These are phyloP conservation scores for Lathyrus tuberosus DNA, from an alignment of 306 rosid species.

Conservation along the genomic window DNA sequence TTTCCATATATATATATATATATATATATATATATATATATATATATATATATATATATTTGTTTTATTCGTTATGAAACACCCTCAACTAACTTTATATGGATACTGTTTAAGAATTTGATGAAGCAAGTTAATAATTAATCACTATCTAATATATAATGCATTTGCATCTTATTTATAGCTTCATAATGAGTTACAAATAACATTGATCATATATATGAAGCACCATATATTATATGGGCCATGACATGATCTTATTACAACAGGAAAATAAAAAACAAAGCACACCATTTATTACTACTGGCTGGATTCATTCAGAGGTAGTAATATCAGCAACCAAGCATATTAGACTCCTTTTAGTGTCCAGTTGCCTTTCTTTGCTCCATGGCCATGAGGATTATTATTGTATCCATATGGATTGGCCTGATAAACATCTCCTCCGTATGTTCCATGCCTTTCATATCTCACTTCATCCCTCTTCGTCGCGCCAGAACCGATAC, in stretches of 20 bases:
- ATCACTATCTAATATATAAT: too few species aligned
- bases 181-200: not conserved
- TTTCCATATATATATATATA: too few species aligned
- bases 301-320: not conserved
- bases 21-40: too few species aligned
- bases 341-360: conserved; percentile 42
- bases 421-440: conserved; percentile 23
- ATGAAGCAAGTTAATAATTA: too few species aligned
- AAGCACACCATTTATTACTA: conserved; percentile 31
- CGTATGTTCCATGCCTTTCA: conserved; percentile 14
- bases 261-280: conserved; percentile 11
- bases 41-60: too few species aligned
- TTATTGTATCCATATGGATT: conserved; percentile 28
- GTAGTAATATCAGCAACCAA: too few species aligned
- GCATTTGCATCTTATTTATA: not conserved
- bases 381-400: conserved; percentile 21
- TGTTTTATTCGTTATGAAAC: too few species aligned
- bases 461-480: conserved; percentile 44
- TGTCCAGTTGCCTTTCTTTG: conserved; percentile 34
- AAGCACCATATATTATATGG: not conserved
- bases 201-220: not conserved
- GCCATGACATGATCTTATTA: conserved; percentile 28
- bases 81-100: too few species aligned
- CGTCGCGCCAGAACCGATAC: conserved; percentile 4
- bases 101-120: too few species aligned